Evolutionary conservation across 2,329 filamentous ascomycete species (phyloP), one percentile per base, ranked within the genome.

Genomic region (Didymella exigua): DNA sequence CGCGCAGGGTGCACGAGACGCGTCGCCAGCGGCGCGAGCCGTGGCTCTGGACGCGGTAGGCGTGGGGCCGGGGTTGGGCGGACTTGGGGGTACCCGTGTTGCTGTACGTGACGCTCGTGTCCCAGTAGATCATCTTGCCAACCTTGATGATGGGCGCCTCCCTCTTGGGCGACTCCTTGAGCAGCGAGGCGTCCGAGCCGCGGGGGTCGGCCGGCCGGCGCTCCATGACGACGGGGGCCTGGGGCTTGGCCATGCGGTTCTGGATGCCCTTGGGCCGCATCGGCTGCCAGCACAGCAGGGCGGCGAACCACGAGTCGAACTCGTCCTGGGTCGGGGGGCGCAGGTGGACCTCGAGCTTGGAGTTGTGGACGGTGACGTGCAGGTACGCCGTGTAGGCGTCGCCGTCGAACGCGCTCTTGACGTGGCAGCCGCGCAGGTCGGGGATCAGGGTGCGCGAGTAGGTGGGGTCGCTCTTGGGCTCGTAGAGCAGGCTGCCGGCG

Each of bases 81-180:
- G 69, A 62, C 43, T 72, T 72, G 27, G 72, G 69, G 11, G 72
- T 68, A 27, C 72, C 73, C 13, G 72, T 75, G 62, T 78, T 79
- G 69, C 75, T 79, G 66, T 86, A 81, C 5, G 77, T 79, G 19
- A 81, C 76, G 58, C 78, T 79, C 8, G 78, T 95, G 75, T 98
- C 92, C 93, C 71, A 74, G 41, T 96, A 82, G 69, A 81, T 79
- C 80, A 82, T 82, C 63, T 81, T 81, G 29, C 80, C 80, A 52
- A 97, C 91, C 72, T 98, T 99, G 79, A 98, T 98, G 62, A 98
- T 95, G 50, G 89, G 86, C 3, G 86, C 84, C 59, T 91, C 88
- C 38, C 67, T 68, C 47, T 68, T 95, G 49, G 89, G 86, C 9
- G 86, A 83, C 54, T 91, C 88, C 69, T 88, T 95, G 24, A 82